Evolutionary conservation across 2,329 filamentous ascomycete species (phyloP).

Genomic region (Claviceps maximensis): DNA sequence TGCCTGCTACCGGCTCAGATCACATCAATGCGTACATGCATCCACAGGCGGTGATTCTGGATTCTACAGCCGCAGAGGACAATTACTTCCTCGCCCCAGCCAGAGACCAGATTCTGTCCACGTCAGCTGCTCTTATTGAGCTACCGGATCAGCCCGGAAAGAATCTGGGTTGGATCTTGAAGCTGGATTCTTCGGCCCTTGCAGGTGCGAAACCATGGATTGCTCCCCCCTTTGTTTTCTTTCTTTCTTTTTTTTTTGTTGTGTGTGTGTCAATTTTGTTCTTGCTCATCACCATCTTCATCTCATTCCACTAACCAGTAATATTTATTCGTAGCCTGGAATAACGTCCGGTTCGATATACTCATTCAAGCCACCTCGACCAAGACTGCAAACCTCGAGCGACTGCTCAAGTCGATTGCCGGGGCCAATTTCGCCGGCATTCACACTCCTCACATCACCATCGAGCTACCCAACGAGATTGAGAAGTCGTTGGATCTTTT

Average conservation of each 20-base stretch:
- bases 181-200: constrained; percentile 60
- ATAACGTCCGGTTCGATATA: constrained; percentile 66
- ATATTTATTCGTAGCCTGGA: constrained; percentile 50
- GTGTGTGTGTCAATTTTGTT: too few relatives aligned
- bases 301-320: not conserved
- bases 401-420: constrained; percentile 63
- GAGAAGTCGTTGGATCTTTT: constrained; percentile 52
- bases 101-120: constrained; percentile 36
- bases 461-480: constrained; percentile 64
- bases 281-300: too few relatives aligned
- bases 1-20: constrained; percentile 15
- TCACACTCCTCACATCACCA: constrained; percentile 59
- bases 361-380: constrained; percentile 61
- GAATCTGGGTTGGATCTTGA: constrained; percentile 62
- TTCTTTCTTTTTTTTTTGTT: not conserved
- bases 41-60: constrained; percentile 63
- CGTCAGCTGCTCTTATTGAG: constrained; percentile 55
- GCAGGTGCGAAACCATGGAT: constrained; percentile 33
- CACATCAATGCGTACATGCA: constrained; percentile 63
- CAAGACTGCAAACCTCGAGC: constrained; percentile 60
- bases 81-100: constrained; percentile 50
- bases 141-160: constrained; percentile 52
- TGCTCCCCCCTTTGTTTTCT: too few relatives aligned
- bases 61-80: constrained; percentile 55
- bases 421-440: constrained; percentile 63